Evolutionary conservation across 345 rosid species (phyloP).

Genomic region (Anacardium occidentale): DNA sequence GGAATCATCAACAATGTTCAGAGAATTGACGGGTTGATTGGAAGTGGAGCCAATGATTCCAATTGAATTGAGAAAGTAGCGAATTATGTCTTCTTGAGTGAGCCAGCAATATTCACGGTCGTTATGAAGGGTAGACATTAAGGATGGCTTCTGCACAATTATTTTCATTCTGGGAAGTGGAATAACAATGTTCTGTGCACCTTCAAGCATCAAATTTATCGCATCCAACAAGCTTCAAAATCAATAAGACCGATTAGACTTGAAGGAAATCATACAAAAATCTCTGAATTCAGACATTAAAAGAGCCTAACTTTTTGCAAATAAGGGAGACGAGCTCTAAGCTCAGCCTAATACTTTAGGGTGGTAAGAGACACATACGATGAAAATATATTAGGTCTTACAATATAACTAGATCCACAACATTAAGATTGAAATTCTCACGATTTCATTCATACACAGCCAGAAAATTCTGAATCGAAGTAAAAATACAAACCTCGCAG

Average conservation of each 20-base stretch:
- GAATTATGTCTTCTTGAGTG: conserved; percentile 59
- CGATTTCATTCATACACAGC: too few species aligned
- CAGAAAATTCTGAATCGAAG: neutral
- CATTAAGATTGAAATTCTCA: too few species aligned
- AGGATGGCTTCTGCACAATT: conserved; percentile 24
- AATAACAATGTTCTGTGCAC: conserved; percentile 57
- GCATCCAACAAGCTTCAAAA: conserved; percentile 55
- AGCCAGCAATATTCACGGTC: conserved; percentile 60
- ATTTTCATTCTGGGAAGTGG: conserved; percentile 39
- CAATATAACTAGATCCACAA: too few species aligned
- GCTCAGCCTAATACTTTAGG: too few species aligned
- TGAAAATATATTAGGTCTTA: too few species aligned
- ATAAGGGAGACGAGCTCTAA: too few species aligned
- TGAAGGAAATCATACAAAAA: too few species aligned
- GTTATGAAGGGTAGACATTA: conserved; percentile 39
- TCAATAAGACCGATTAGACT: conserved; percentile 1
- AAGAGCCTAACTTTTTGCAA: too few species aligned
- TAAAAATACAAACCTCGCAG: conserved; percentile 39
- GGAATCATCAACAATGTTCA: conserved; percentile 40
- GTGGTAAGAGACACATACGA: too few species aligned
- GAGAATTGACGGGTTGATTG: conserved; percentile 42
- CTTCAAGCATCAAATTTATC: conserved; percentile 48
- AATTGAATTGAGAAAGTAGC: conserved; percentile 55
- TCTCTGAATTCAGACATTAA: too few species aligned
- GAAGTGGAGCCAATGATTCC: conserved; percentile 42